phyloP scores from a whole-genome alignment of 768 basidiomycete genomes.

The Psilocybe subaeruginosa region DNA sequence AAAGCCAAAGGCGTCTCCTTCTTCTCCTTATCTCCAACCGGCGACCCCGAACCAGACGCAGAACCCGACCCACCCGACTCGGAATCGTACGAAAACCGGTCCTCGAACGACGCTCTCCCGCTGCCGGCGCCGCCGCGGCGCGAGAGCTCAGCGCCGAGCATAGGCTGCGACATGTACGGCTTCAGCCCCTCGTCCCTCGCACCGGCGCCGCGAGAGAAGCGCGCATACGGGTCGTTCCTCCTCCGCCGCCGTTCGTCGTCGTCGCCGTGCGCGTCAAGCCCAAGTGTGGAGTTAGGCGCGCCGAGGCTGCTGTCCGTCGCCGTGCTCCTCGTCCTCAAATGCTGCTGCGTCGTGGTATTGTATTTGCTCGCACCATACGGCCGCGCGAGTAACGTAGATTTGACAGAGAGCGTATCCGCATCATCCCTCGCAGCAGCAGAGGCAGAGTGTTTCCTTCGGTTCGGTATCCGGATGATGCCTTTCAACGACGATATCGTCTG shows the following conservation, averaged over 20 bases:
- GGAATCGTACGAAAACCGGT: not conserved
- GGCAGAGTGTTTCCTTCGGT: constrained; percentile 7
- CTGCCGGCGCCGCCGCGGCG: not conserved
- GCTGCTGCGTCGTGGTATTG: not conserved
- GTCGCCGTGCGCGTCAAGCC: not conserved
- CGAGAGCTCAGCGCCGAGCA: constrained; percentile 28
- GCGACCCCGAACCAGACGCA: not conserved
- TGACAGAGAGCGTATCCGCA: too few species aligned
- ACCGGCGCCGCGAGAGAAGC: constrained; percentile 7
- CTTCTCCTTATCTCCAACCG: not conserved
- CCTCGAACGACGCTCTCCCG: not conserved
- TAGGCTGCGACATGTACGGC: constrained; percentile 51
- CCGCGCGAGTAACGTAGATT: too few species aligned
- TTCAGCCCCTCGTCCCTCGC: constrained; percentile 27
- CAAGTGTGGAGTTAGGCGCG: not conserved
- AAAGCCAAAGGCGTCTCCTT: too few species aligned
- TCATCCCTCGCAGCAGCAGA: not conserved
- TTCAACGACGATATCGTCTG: constrained; percentile 34
- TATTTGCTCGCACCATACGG: too few species aligned
- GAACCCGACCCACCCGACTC: not conserved
- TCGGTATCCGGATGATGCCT: constrained; percentile 34
- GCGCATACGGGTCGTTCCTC: constrained; percentile 17
- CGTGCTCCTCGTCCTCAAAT: not conserved
- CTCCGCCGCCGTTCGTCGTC: not conserved
- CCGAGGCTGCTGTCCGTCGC: not conserved